phyloP scores from a whole-genome alignment of 2,329 filamentous ascomycete genomes.

The Pezicula rhizophila region DNA sequence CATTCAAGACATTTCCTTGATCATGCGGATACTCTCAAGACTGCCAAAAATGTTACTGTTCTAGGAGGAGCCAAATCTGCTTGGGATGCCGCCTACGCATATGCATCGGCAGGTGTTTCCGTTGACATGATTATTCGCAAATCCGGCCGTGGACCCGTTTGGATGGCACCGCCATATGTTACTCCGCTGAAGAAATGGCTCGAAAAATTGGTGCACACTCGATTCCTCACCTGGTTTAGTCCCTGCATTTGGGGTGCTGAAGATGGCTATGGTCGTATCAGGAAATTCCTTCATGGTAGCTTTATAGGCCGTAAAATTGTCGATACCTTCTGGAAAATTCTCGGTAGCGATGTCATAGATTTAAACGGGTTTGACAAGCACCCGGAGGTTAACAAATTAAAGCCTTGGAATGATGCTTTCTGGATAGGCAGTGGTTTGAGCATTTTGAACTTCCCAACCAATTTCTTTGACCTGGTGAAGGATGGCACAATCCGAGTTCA shows the following conservation, averaged over 20 bases:
- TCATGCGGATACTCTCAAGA: constrained; percentile 34
- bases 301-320: constrained; percentile 49
- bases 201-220: constrained; percentile 61
- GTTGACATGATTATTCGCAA: constrained; percentile 12
- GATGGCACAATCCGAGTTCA: constrained; percentile 46
- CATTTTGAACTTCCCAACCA: constrained; percentile 53
- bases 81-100: constrained; percentile 59
- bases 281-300: constrained; percentile 52
- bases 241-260: constrained; percentile 66
- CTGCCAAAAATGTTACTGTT: constrained; percentile 42
- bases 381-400: constrained; percentile 46
- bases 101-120: constrained; percentile 41
- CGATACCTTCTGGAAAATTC: constrained; percentile 49
- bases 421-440: constrained; percentile 50
- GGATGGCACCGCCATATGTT: constrained; percentile 53
- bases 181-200: constrained; percentile 63
- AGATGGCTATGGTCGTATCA: constrained; percentile 51
- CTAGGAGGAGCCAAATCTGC: constrained; percentile 60
- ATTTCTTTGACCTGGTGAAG: constrained; percentile 51
- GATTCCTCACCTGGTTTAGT: constrained; percentile 67
- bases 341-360: constrained; percentile 48
- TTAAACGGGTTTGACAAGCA: constrained; percentile 47
- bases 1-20: constrained; percentile 41
- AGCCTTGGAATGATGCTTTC: constrained; percentile 44
- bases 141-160: constrained; percentile 52